Base-by-base conservation (phyloP, 768 basidiomycete genomes). In the Mycena rosella region DNA sequence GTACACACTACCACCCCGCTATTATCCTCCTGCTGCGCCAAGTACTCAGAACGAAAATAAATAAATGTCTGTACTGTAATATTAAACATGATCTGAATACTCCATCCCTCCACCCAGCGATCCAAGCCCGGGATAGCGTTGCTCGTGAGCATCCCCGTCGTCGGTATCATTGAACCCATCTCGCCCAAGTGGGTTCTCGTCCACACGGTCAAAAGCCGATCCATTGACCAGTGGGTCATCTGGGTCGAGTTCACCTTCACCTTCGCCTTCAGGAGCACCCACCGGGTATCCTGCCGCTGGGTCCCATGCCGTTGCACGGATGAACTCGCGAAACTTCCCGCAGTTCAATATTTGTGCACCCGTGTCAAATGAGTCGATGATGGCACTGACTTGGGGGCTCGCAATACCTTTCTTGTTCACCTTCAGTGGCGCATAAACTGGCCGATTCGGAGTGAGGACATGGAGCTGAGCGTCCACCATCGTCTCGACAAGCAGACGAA, bases 261-360 rank as follows among this genome's bases (percentile, higher is more conserved):
- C 20, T 20, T 2, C 10, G 1, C 13, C 42, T 27, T 44, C 49
- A 2, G 36, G 38, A 8, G 38, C 27, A n/a, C 15, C 51, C 6
- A 62, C 36, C 7, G 60, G 60, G 34, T 62, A 62, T 44, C 60
- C 60, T 32, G 51, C 49, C 6, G 64, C 74, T 15, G 74, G 72
- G 59, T 78, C 74, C 40, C 56, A 76, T 0, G 73, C 68, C 1
- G 76, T 76, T 24, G 42, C 18, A 17, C 61, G 38, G 15, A 74
- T 57, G 57, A 75, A 77, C 15, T 76, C 73, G 0, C 26, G 24
- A 44, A 74, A 77, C 48, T 77, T 77, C 20, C 60, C 60, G 11
- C 68, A 51, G 10, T 70, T 51, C 72, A 70, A 74, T 15, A 61
- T 44, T 17, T 71, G 63, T 0, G 72, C 67, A 1, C 75, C 68